Evolutionary conservation across 495 filamentous ascomycete species (phyloP), one percentile per base, ranked within the genome.

Genomic region (Poronia punctata): DNA sequence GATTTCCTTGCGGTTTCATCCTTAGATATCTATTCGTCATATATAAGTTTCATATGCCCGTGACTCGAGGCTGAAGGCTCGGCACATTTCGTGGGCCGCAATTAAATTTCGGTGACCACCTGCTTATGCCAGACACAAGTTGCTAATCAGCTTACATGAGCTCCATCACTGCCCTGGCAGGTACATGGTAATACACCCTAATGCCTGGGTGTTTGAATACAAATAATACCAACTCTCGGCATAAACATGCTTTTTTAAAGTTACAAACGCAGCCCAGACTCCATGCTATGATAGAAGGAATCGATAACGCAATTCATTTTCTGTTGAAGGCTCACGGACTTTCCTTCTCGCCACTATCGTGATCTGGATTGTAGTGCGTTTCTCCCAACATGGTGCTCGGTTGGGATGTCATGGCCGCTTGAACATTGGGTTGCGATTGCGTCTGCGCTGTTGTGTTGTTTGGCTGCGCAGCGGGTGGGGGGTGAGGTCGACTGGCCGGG

Each of bases 321-420:
- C 22, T 43, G 31, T 35, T 21, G 32, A 11, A 18, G 30, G 20
- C 28, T 50, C 39, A 60, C 27, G 51, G 40, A 19, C 53, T 53
- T 8, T 41, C 48, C 44, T 54, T 66, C 22, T 65, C 62, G 25
- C 62, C 64, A 65, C 54, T 64, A 36, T 75, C 75, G 39, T 75
- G 65, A 33, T 85, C 81, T 5, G 81, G 81, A 18, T 75, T 76
- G 51, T 83, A 85, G 44, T 60, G 78, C 19, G 81, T 85, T 57
- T 82, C 80, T 11, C 81, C 82, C 22, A 84, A 59, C 67, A 83
- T 72, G 9, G 64, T 57, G 28, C 38, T 50, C 21, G 72, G 58
- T 41, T 66, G 53, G 40, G 59, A 52, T 40, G 62, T 65, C 64
- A 71, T 65, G 26, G 69, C 57, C 36, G 71, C 63, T 42, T 65